Conservation (phyloP, 805 yeast species). For the Metschnikowia dekortorum region DNA sequence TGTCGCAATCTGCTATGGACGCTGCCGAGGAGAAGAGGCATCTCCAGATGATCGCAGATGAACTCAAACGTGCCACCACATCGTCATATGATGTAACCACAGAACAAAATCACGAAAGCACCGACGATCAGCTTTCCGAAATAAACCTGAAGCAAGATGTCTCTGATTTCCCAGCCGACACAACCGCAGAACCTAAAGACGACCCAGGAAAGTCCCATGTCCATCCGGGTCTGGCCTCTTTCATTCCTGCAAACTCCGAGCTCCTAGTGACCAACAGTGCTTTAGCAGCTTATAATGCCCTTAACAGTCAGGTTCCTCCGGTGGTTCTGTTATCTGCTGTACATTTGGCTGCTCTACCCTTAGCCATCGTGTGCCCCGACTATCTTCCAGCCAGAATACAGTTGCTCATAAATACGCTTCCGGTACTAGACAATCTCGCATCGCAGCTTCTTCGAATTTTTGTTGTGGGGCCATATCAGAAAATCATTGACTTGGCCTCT, state of each 20-base stretch:
- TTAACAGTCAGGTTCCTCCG: constrained; percentile 36
- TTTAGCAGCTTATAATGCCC: constrained; percentile 39
- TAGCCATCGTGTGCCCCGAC: constrained; percentile 53
- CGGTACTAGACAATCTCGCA: constrained; percentile 76
- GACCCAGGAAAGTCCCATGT: neutral
- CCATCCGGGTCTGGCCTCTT: neutral
- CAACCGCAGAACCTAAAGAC: neutral
- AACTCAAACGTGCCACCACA: constrained; percentile 30
- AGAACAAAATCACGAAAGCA: neutral
- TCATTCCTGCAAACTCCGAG: constrained; percentile 40
- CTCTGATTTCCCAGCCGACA: neutral
- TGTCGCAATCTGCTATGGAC: constrained; percentile 1
- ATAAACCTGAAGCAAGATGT: neutral
- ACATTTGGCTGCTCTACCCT: constrained; percentile 58
- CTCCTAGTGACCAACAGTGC: constrained; percentile 37
- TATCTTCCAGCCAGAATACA: constrained; percentile 59
- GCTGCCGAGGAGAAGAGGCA: constrained; percentile 21
- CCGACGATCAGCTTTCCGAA: neutral
- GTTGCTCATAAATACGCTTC: constrained; percentile 61
- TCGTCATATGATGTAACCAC: neutral
- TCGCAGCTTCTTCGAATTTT: constrained; percentile 73
- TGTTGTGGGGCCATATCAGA: constrained; percentile 71
- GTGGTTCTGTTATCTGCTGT: constrained; percentile 36
- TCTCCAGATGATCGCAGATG: constrained; percentile 29
- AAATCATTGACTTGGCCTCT: constrained; percentile 65